phyloP scores from a whole-genome alignment of 176 grass and related monocot genomes.

The Dactylis glomerata region DNA sequence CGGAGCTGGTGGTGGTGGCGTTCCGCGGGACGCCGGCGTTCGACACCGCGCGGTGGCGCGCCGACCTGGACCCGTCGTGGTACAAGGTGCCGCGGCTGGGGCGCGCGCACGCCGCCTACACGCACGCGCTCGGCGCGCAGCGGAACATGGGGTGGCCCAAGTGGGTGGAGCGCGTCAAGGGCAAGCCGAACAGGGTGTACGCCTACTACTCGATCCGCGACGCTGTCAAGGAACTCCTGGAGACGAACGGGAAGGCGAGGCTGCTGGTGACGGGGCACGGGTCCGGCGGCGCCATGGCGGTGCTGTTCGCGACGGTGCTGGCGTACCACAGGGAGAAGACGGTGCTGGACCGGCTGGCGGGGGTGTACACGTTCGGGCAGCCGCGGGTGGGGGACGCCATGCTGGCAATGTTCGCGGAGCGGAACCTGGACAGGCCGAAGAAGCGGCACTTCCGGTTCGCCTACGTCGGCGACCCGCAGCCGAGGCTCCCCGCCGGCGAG shows the following conservation, averaged over 20 bases:
- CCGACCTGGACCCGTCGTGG: slow-evolving; percentile 63
- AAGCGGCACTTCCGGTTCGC: slow-evolving; percentile 49
- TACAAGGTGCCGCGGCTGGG: slow-evolving; percentile 57
- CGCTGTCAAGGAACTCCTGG: slow-evolving; percentile 21
- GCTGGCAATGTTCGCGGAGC: slow-evolving; percentile 47
- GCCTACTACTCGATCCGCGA: slow-evolving; percentile 60
- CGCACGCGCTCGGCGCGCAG: slow-evolving; percentile 55
- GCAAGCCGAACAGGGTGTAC: slow-evolving; percentile 31
- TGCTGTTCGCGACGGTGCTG: slow-evolving; percentile 49
- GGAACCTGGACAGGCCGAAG: slow-evolving; percentile 41
- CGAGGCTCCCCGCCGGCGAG: slow-evolving; percentile 37
- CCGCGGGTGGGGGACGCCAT: slow-evolving; percentile 53
- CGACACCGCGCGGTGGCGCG: slow-evolving; percentile 46
- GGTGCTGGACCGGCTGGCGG: slow-evolving; percentile 36
- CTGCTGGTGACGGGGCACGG: slow-evolving; percentile 60
- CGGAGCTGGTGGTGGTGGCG: slow-evolving; percentile 56
- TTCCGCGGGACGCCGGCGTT: slow-evolving; percentile 55
- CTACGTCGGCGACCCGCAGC: slow-evolving; percentile 43
- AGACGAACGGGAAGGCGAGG: slow-evolving; percentile 35
- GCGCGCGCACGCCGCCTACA: slow-evolving; percentile 44
- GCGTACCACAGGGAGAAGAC: slow-evolving; percentile 50
- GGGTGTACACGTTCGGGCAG: slow-evolving; percentile 64
- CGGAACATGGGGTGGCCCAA: slow-evolving; percentile 44
- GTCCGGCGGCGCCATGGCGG: slow-evolving; percentile 54
- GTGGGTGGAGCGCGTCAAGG: slow-evolving; percentile 33